These are phyloP conservation scores for Breynia disticha DNA, from an alignment of 441 rosid genomes.

Conservation along the genomic window DNA sequence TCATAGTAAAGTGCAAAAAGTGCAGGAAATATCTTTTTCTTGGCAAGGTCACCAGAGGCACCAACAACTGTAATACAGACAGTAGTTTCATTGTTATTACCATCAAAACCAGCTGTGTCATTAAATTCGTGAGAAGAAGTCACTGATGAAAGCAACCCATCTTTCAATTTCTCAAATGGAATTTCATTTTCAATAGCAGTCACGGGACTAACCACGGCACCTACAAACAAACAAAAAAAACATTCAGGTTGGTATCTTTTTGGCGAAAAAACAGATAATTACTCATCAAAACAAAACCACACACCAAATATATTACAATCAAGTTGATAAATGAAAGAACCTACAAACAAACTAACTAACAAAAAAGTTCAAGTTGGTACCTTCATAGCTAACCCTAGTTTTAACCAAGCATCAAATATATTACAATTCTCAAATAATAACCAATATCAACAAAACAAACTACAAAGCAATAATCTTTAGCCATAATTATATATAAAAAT, in stretches of 20 bases:
- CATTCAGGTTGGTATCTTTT: neutral
- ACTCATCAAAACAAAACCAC: too few relatives aligned
- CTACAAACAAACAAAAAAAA: conserved; percentile 22
- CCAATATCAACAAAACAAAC: too few relatives aligned
- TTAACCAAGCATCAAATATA: too few relatives aligned
- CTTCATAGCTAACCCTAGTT: too few relatives aligned
- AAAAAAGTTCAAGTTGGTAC: too few relatives aligned
- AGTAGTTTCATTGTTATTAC: conserved; percentile 35
- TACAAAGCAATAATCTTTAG: too few relatives aligned
- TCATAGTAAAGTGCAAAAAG: conserved; percentile 93
- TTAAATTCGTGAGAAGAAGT: conserved; percentile 30
- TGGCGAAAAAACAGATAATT: too few relatives aligned
- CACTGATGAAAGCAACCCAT: conserved; percentile 32
- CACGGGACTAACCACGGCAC: conserved; percentile 45
- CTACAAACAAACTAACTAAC: too few relatives aligned
- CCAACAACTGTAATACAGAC: conserved; percentile 89
- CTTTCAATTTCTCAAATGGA: conserved; percentile 34
- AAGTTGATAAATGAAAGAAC: too few relatives aligned
- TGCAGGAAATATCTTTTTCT: conserved; percentile 94
- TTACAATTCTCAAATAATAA: too few relatives aligned
- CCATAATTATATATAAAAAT: too few relatives aligned
- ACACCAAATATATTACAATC: too few relatives aligned
- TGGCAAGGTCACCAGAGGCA: conserved; percentile 97
- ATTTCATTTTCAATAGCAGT: conserved; percentile 29
- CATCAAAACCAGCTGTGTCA: conserved; percentile 24